These are phyloP conservation scores for Cercophora sp. DNA, from an alignment of 495 filamentous ascomycete species.

Conservation along the genomic window DNA sequence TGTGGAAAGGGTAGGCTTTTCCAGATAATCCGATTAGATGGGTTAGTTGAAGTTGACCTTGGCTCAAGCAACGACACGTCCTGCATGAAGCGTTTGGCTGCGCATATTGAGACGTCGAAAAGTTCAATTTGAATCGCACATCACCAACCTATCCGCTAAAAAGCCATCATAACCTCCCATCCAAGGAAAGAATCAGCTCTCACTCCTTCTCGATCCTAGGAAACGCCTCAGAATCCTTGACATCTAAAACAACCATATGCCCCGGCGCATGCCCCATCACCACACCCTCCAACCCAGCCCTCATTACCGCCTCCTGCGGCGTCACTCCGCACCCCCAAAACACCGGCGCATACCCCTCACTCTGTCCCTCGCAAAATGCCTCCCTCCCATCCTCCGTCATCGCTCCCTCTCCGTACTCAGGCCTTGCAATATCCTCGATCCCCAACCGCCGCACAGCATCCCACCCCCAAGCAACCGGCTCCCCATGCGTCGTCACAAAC, in stretches of 20 bases:
- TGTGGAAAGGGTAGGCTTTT: neutral
- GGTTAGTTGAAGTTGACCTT: no score
- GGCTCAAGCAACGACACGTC: no score
- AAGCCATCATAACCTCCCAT: no score
- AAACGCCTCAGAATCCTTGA: constrained; percentile 29
- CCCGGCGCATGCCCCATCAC: constrained; percentile 54
- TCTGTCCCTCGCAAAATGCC: constrained; percentile 17
- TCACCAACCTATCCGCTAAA: no score
- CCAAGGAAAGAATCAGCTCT: no score
- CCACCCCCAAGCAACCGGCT: constrained; percentile 59
- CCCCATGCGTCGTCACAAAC: constrained; percentile 50
- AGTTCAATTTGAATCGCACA: no score
- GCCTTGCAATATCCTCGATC: constrained; percentile 40
- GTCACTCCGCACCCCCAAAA: constrained; percentile 61
- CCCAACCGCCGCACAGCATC: constrained; percentile 43
- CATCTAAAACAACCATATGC: constrained; percentile 53
- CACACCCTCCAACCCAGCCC: constrained; percentile 42
- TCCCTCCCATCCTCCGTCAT: constrained; percentile 25
- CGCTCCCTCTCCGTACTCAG: constrained; percentile 44
- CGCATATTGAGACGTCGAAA: no score
- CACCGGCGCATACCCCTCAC: constrained; percentile 46
- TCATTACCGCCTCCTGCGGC: constrained; percentile 53
- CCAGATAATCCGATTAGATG: neutral
- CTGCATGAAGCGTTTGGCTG: no score
- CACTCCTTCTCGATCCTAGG: no score